Evolutionary conservation across 352 stramenopile genomes (phyloP).

Genomic region (Globisporangium solare): DNA sequence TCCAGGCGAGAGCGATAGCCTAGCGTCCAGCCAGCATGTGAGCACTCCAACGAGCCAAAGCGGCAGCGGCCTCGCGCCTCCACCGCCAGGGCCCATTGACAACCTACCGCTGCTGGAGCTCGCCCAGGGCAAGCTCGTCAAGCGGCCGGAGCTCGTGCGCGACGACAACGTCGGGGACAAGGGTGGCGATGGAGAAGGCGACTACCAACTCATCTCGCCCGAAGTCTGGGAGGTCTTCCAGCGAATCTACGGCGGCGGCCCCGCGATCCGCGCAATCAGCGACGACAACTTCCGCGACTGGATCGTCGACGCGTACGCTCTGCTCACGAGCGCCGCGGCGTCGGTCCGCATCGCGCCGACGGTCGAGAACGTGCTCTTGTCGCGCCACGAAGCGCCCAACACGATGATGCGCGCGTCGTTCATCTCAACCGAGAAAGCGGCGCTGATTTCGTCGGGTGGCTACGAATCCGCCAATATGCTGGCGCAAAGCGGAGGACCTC

Average conservation of each 20-base stretch:
- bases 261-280: conserved; percentile 37
- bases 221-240: conserved; percentile 75
- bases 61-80: conserved; percentile 7
- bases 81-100: conserved; percentile 44
- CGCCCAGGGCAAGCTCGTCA: conserved; percentile 38
- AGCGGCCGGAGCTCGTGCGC: conserved; percentile 35
- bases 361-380: conserved; percentile 43
- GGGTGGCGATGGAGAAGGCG: conserved; percentile 18
- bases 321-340: conserved; percentile 20
- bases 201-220: conserved; percentile 58
- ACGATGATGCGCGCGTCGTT: conserved; percentile 13
- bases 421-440: conserved; percentile 13
- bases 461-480: conserved; percentile 6
- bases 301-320: conserved; percentile 36
- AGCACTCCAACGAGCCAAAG: conserved; percentile 1
- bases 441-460: conserved; percentile 11
- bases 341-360: conserved; percentile 20
- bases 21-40: background rate
- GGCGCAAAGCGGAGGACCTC: conserved; percentile 5
- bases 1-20: conserved; percentile 11
- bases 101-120: conserved; percentile 60
- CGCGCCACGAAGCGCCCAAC: conserved; percentile 30
- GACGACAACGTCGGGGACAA: conserved; percentile 11
- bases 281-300: conserved; percentile 19
- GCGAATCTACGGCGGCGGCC: conserved; percentile 60